These are phyloP conservation scores for Microdochium paspali DNA, from an alignment of 2,329 filamentous ascomycete genomes.

Conservation along the genomic window DNA sequence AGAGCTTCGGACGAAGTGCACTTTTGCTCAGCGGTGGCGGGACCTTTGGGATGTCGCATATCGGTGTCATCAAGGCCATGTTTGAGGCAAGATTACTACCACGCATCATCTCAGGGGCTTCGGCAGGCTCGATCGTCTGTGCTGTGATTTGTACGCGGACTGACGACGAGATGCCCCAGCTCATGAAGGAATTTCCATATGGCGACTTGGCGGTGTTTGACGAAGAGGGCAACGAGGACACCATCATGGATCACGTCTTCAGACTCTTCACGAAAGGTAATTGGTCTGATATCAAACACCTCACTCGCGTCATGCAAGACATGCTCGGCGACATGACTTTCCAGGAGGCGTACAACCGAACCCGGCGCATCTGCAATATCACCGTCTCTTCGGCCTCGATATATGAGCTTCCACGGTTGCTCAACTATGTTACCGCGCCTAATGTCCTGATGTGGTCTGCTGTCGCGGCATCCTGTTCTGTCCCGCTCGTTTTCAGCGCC, in stretches of 20 bases:
- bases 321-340: constrained; percentile 87
- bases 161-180: constrained; percentile 65
- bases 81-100: constrained; percentile 69
- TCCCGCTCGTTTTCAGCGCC: constrained; percentile 76
- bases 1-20: constrained; percentile 78
- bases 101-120: constrained; percentile 79
- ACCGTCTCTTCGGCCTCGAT: constrained; percentile 82
- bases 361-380: constrained; percentile 84
- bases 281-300: constrained; percentile 75
- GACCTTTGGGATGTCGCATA: constrained; percentile 87
- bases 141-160: constrained; percentile 70
- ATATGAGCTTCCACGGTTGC: constrained; percentile 74
- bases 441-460: constrained; percentile 96
- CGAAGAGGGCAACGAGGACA: constrained; percentile 45
- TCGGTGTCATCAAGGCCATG: constrained; percentile 76
- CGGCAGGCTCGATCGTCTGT: constrained; percentile 79
- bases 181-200: constrained; percentile 63
- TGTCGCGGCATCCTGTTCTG: constrained; percentile 90
- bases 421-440: constrained; percentile 90
- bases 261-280: constrained; percentile 73
- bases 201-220: constrained; percentile 79
- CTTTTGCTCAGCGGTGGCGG: constrained; percentile 77
- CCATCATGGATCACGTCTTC: constrained; percentile 58
- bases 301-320: constrained; percentile 71
- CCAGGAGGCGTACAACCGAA: constrained; percentile 92